These are phyloP conservation scores for Colletotrichum sp. DNA, from an alignment of 2,329 filamentous ascomycete species.

Conservation along the genomic window DNA sequence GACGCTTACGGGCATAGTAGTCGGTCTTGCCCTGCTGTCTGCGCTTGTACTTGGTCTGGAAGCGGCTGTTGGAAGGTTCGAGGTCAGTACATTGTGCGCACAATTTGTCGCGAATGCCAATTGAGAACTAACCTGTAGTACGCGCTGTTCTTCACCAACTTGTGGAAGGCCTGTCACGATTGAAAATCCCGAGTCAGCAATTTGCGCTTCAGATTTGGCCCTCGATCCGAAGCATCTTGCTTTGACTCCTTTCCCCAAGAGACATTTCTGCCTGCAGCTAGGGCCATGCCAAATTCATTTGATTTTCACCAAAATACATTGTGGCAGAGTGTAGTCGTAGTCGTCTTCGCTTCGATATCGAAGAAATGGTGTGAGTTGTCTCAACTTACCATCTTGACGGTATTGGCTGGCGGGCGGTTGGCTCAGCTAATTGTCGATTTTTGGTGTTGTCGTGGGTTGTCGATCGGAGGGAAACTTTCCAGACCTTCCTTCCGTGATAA, in stretches of 20 bases:
- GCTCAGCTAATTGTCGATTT: slow-evolving; percentile 20
- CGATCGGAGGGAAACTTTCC: not conserved
- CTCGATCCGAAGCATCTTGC: slow-evolving; percentile 97
- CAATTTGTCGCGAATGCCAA: not conserved
- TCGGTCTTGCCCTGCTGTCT: slow-evolving; percentile 97
- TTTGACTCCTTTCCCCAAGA: slow-evolving; percentile 67
- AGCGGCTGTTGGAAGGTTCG: slow-evolving; percentile 69
- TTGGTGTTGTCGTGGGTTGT: slow-evolving; percentile 31
- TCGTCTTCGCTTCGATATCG: not conserved
- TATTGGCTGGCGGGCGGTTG: slow-evolving; percentile 39
- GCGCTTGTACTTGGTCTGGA: slow-evolving; percentile 99
- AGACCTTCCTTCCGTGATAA: slow-evolving; percentile 14
- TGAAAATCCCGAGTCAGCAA: slow-evolving; percentile 88
- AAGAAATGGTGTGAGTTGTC: slow-evolving; percentile 14
- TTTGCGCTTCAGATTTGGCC: slow-evolving; percentile 91
- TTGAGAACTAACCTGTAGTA: slow-evolving; percentile 90
- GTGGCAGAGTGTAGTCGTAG: not conserved
- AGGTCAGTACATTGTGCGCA: not conserved
- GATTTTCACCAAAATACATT: not conserved
- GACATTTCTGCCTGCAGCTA: slow-evolving; percentile 46
- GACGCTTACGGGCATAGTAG: slow-evolving; percentile 99
- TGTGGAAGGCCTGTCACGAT: slow-evolving; percentile 80
- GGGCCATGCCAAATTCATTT: slow-evolving; percentile 27
- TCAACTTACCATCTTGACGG: slow-evolving; percentile 75
- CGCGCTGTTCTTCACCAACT: slow-evolving; percentile 95